A percentile compares a stretch with the other conserved stretches of the same genome.
phyloP scores from a whole-genome alignment of 176 grass and related monocot species.

The Carex scoparia region DNA sequence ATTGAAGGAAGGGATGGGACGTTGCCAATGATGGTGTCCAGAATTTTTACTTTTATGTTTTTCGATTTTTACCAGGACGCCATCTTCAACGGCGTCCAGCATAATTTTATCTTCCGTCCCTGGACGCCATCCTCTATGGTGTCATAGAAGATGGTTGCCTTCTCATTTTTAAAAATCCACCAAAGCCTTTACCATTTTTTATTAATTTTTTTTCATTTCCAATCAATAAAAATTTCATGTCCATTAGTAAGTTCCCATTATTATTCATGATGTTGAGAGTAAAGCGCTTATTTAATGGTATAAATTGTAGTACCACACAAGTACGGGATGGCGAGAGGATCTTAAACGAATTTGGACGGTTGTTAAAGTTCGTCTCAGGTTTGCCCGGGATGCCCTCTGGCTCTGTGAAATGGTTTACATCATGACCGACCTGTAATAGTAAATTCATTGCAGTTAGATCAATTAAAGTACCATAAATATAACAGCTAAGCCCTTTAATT shows the following conservation, averaged over 20 bases:
- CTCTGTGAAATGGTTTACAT: slow-evolving; percentile 75
- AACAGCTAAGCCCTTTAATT: not conserved
- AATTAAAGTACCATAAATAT: not conserved
- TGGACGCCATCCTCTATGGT: no score
- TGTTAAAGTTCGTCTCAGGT: slow-evolving; percentile 94
- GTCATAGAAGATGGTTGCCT: no score
- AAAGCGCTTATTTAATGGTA: not conserved
- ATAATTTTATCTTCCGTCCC: no score
- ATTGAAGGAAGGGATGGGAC: no score
- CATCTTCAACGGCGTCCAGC: no score
- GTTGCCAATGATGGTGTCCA: no score
- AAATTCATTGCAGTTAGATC: not conserved
- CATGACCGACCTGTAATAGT: slow-evolving; percentile 56
- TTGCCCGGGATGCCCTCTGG: slow-evolving; percentile 86
- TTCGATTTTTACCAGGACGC: no score
- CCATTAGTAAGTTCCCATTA: slow-evolving; percentile 14
- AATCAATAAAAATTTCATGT: not conserved
- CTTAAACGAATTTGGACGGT: slow-evolving; percentile 93
- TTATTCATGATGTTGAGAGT: not conserved
- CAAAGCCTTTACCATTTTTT: no score
- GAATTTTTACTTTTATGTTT: no score
- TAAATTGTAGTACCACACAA: slow-evolving; percentile 74
- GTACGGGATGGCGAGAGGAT: slow-evolving; percentile 77
- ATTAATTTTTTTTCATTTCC: no score
- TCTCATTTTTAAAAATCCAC: no score